Evolutionary conservation across 768 basidiomycete genomes (phyloP), one percentile per base, ranked within the genome.

Genomic region (Tylopilus balloui): DNA sequence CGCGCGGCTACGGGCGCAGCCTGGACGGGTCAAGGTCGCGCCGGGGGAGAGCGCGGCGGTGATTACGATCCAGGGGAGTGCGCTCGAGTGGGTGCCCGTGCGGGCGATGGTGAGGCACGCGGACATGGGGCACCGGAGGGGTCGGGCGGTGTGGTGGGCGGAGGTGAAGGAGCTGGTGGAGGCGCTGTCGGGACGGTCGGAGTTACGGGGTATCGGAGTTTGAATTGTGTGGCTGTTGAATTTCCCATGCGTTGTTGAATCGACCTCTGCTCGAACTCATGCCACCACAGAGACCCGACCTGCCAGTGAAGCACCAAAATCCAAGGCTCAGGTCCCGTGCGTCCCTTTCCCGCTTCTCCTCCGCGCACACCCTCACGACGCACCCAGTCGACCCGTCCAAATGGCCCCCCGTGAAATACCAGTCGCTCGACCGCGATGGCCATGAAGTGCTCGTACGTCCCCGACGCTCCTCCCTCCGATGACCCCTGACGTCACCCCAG

Each of bases 81-180:
- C 78, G 29, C 75, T 98, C 55, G 73, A 81, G 54, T 92, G 92
- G 81, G 88, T 92, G 2, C 80, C 88, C 0, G 88, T 94, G 52
- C 74, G 78, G 52, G 90, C 90, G 58, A 90, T 98, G 80, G 73
- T 88, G 47, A 72, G 74, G 51, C 84, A 91, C 41, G 89, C 95
- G 20, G 94, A 99, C 69, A 90, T 95, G 86, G 82, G 79, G 73
- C 83, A 92, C 65, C 76, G 95, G 51, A 69, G 92, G 51, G 93
- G 91, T 0, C 88, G 81, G 64, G 68, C 72, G 23, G 69, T 74
- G 44, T 92, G 92, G 90, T 97, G 94, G 94, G 69, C 67, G 15
- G 75, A 70, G 12, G 69, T 84, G 45, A 85, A 81, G 63, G 73
- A 76, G 17, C 68, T 96, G 47, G 84, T 81, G 10, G 92, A 95